Conservation (phyloP, 83 land plant species). For the Thuja plicata region DNA sequence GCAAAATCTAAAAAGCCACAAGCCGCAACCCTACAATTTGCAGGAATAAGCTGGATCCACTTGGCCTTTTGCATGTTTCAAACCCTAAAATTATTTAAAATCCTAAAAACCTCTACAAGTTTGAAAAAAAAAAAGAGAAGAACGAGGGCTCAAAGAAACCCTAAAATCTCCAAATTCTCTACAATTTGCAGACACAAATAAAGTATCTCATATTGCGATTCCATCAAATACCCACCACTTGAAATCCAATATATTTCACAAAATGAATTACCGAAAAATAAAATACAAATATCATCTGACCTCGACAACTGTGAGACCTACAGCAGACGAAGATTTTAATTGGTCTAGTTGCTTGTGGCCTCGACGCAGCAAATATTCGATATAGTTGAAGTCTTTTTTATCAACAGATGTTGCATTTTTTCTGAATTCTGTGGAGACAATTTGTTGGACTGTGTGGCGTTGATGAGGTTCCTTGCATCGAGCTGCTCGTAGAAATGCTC, state of each 20-base stretch:
- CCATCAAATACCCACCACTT: not conserved
- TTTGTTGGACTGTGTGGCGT: constrained; percentile 48
- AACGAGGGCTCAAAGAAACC: not conserved
- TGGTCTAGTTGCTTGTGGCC: constrained; percentile 83
- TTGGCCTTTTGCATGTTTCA: not conserved
- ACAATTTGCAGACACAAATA: not conserved
- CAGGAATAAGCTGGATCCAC: not conserved
- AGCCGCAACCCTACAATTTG: not conserved
- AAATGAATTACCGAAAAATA: not conserved
- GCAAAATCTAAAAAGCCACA: no score
- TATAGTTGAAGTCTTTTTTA: constrained; percentile 64
- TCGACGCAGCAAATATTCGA: constrained; percentile 73
- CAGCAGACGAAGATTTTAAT: constrained; percentile 51
- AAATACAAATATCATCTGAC: not conserved
- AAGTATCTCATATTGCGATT: not conserved
- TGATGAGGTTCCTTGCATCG: constrained; percentile 64
- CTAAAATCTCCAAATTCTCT: not conserved
- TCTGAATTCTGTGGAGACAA: constrained; percentile 75
- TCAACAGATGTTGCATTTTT: constrained; percentile 59
- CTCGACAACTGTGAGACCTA: constrained; percentile 24
- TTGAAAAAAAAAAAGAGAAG: not conserved
- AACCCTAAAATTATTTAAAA: not conserved
- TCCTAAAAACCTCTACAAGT: not conserved
- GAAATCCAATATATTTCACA: not conserved
- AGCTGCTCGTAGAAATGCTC: constrained; percentile 75